Evolutionary conservation across 495 filamentous ascomycete genomes (phyloP).

Genomic region (Xylaria nigripes): DNA sequence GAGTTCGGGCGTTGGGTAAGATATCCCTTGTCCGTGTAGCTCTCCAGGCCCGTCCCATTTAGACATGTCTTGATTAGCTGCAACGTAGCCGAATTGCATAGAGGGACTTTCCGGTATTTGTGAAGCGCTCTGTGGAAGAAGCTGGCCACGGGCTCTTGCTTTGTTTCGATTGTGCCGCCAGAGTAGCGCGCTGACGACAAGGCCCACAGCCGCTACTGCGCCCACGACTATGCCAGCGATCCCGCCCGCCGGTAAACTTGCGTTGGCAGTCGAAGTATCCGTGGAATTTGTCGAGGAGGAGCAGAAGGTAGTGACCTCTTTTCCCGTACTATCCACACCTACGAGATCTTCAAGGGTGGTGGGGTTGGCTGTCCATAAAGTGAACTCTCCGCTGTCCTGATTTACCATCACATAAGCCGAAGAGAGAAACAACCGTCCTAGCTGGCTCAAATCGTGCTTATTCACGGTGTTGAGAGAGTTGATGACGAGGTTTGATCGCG

Average conservation of each 20-base stretch:
- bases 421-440: slow-evolving; percentile 30
- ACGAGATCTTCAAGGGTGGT: slow-evolving; percentile 18
- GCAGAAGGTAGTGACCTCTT: slow-evolving; percentile 6
- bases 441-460: slow-evolving; percentile 16
- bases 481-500: slow-evolving; percentile 18
- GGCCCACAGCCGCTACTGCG: background rate
- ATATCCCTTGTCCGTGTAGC: no score
- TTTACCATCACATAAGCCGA: slow-evolving; percentile 30
- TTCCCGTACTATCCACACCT: slow-evolving; percentile 4
- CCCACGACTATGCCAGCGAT: background rate
- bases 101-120: no score
- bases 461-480: slow-evolving; percentile 20
- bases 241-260: background rate
- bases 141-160: no score
- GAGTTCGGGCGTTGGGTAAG: no score
- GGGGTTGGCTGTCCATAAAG: slow-evolving; percentile 22
- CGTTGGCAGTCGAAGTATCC: background rate
- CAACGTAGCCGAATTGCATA: no score
- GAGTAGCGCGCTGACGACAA: background rate
- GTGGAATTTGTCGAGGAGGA: background rate
- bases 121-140: no score
- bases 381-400: slow-evolving; percentile 20
- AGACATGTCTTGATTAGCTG: no score
- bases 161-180: background rate
- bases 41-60: no score